A percentile compares a stretch with the other conserved stretches of the same genome.
These are phyloP conservation scores for Teratosphaeria nubilosa DNA, from an alignment of 2,329 filamentous ascomycete genomes.

Conservation along the genomic window DNA sequence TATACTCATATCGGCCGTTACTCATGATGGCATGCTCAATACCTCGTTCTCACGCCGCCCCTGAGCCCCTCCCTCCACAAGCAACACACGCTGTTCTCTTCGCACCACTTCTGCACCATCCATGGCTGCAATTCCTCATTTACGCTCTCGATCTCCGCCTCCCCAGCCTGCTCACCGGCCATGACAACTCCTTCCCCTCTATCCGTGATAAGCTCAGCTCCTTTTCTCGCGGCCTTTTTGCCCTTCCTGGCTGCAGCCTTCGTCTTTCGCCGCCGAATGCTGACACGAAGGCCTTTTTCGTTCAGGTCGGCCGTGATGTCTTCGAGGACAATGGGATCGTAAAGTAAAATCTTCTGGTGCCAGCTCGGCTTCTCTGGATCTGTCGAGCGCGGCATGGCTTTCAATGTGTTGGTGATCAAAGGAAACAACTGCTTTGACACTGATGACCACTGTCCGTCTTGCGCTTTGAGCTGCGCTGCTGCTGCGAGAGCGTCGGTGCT, in stretches of 20 bases:
- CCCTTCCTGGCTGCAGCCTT: conserved; percentile 33
- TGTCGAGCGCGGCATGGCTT: conserved; percentile 31
- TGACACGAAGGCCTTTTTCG: conserved; percentile 15
- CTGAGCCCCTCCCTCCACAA: conserved; percentile 51
- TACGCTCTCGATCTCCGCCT: conserved; percentile 10
- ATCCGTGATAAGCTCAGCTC: conserved; percentile 1
- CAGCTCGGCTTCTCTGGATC: conserved; percentile 49
- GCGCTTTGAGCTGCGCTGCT: conserved; percentile 12
- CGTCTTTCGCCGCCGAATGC: conserved; percentile 26
- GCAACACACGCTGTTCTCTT: conserved; percentile 76
- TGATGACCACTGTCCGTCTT: conserved; percentile 20
- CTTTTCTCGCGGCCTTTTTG: conserved; percentile 4
- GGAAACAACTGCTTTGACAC: conserved; percentile 32
- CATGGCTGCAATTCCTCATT: conserved; percentile 30
- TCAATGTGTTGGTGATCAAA: conserved; percentile 41
- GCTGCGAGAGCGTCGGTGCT: background rate
- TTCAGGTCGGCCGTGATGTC: conserved; percentile 80
- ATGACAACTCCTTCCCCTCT: background rate
- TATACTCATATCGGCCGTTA: background rate
- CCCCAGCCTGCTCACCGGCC: conserved; percentile 5
- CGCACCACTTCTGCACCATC: conserved; percentile 82
- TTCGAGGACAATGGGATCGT: conserved; percentile 81
- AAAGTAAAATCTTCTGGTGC: conserved; percentile 89
- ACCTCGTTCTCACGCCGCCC: conserved; percentile 24
- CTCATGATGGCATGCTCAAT: conserved; percentile 11